These are phyloP conservation scores for Sistotremastrum niveocremeum DNA, from an alignment of 768 basidiomycete genomes.

Conservation along the genomic window DNA sequence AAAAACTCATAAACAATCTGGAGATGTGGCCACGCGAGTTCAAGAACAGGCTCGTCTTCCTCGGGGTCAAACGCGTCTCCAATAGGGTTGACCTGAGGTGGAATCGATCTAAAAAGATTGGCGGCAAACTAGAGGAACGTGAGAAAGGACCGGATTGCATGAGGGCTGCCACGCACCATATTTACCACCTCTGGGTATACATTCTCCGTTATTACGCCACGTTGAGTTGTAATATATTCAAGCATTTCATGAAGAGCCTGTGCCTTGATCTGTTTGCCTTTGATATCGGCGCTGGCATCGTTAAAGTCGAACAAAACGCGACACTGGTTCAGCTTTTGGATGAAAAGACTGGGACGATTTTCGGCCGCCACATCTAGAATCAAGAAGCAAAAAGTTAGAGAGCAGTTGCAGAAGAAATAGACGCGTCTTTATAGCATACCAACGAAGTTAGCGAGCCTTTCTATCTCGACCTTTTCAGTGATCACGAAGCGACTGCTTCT, in stretches of 20 bases:
- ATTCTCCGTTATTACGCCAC: conserved; percentile 89
- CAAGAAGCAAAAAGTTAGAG: background rate
- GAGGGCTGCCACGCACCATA: conserved; percentile 56
- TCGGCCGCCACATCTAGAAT: conserved; percentile 68
- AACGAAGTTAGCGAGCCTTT: conserved; percentile 81
- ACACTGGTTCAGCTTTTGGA: conserved; percentile 93
- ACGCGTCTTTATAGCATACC: conserved; percentile 36
- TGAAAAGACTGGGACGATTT: conserved; percentile 83
- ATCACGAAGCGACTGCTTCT: conserved; percentile 94
- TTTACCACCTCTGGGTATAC: conserved; percentile 98
- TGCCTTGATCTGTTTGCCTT: conserved; percentile 97
- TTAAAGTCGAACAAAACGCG: conserved; percentile 98
- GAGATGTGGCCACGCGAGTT: conserved; percentile 98
- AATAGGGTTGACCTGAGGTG: conserved; percentile 95
- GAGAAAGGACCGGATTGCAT: conserved; percentile 5
- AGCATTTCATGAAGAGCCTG: conserved; percentile 97
- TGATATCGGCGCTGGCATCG: conserved; percentile 88
- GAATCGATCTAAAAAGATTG: conserved; percentile 99
- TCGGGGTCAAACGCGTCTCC: conserved; percentile 99
- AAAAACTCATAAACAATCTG: conserved; percentile 99
- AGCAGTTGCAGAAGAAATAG: background rate
- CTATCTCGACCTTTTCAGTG: conserved; percentile 92
- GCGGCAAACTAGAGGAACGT: conserved; percentile 62
- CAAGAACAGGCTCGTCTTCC: conserved; percentile 97
- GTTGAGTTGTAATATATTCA: conserved; percentile 95